Base-by-base conservation (phyloP, 108 stramenopile species). In the Skeletonema menzelii region DNA sequence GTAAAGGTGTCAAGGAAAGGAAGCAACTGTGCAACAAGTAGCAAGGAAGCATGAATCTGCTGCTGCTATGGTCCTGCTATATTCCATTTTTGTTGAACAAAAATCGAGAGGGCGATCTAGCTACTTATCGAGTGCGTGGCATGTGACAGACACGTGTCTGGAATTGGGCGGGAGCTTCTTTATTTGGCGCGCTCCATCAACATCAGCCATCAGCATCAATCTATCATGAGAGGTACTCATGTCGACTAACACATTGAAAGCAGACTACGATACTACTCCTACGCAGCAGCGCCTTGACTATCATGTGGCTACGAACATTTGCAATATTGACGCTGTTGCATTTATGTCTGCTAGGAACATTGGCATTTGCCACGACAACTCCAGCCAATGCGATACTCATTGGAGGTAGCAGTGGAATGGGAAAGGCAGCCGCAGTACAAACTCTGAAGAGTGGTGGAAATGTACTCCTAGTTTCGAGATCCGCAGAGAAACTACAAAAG, bases 371-470 rank as follows among this genome's bases (percentile, higher is more conserved):
- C 44, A 28, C 27, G 2, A 26, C 20, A 28, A 40, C 40, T 15
- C 24, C 27, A n/a, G 20, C 15, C 13, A 11, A 65, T 40, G 64
- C 40, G 11, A 85, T 88, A 40, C 46, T 86, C 15, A 72, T 88
- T 26, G 85, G 87, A 10, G 87, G 87, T 8, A 73, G 70, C 70
- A 78, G 76, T 13, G 88, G 88, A 30, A 89, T 89, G 88, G 88
- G 88, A 5, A 85, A 86, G 37, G 85, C 88, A 0, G 86, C 86
- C 24, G 88, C 88, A 11, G 62, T 77, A 12, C 62, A 70, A 11
- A 56, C 70, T 0, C 69, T 89, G 2, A 34, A 71, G 55, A 61
- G 61, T 34, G 86, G 88, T 49, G 88, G 88, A 6, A 63, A 57
- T 28, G 80, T 40, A 2, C 40, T 89, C 15, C 58, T 89, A 4